phyloP scores from a whole-genome alignment of 768 basidiomycete genomes.

The Dendrothele bispora region DNA sequence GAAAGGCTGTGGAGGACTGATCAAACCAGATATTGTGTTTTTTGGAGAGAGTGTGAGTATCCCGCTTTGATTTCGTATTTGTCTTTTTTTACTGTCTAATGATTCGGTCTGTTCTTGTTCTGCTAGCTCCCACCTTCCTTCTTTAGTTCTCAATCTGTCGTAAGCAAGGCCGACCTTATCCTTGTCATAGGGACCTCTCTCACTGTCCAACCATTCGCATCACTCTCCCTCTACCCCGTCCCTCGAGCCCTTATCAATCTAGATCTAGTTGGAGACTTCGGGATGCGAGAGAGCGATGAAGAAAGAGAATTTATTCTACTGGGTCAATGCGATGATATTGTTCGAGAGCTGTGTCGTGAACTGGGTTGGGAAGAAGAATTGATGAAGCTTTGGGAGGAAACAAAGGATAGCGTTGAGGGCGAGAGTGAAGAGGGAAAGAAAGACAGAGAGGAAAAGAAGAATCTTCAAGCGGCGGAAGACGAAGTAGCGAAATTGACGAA shows the following conservation, averaged over 20 bases:
- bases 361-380: conserved; percentile 78
- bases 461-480: conserved; percentile 21
- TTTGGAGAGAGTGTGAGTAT: conserved; percentile 75
- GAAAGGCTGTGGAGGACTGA: conserved; percentile 62
- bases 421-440: conserved; percentile 17
- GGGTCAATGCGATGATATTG: conserved; percentile 70
- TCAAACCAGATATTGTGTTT: conserved; percentile 95
- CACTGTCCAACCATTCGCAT: conserved; percentile 85
- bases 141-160: conserved; percentile 48
- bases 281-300: conserved; percentile 54
- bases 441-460: conserved; percentile 11
- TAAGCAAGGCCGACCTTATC: conserved; percentile 77
- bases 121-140: conserved; percentile 74
- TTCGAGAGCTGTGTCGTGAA: conserved; percentile 58
- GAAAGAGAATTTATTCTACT: too few species aligned
- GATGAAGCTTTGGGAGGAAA: conserved; percentile 52
- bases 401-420: conserved; percentile 28
- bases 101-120: too few species aligned
- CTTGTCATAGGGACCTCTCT: conserved; percentile 92
- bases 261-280: conserved; percentile 73
- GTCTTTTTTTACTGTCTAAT: neutral
- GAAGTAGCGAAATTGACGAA: conserved; percentile 34
- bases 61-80: conserved; percentile 1
- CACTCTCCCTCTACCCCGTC: conserved; percentile 57
- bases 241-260: conserved; percentile 91